Percentiles rank a stretch among this genome's conserved stretches.
These are phyloP conservation scores for Cyberlindnera americana DNA, from an alignment of 805 yeast species.

Conservation along the genomic window DNA sequence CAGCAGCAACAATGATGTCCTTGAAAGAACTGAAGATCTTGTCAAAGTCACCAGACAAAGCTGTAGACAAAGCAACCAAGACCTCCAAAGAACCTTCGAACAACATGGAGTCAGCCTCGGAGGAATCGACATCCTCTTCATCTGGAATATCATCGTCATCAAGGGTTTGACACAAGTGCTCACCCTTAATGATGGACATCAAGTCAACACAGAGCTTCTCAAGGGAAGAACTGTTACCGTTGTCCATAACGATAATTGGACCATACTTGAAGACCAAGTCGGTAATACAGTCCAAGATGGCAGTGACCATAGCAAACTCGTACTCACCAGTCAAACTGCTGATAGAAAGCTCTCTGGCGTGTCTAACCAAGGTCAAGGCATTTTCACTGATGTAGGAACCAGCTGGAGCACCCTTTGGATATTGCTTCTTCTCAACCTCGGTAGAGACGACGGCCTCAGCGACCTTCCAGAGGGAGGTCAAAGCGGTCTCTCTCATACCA, in stretches of 20 bases:
- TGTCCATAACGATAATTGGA: conserved; percentile 60
- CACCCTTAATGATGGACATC: conserved; percentile 70
- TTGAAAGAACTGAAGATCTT: conserved; percentile 71
- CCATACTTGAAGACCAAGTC: conserved; percentile 72
- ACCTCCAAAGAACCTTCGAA: conserved; percentile 86
- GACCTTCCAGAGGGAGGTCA: conserved; percentile 79
- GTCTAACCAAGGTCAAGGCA: conserved; percentile 55
- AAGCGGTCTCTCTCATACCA: conserved; percentile 86
- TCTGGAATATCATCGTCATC: conserved; percentile 60
- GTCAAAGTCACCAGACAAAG: conserved; percentile 76
- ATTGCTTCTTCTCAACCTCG: conserved; percentile 44
- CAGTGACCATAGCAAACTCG: conserved; percentile 76
- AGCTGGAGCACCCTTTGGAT: conserved; percentile 62
- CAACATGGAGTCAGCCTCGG: conserved; percentile 62
- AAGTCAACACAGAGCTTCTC: conserved; percentile 69
- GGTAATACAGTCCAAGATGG: conserved; percentile 69
- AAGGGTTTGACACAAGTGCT: conserved; percentile 78
- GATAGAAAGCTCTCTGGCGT: conserved; percentile 65
- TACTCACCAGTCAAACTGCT: conserved; percentile 70
- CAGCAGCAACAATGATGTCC: conserved; percentile 54
- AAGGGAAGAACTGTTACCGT: conserved; percentile 52
- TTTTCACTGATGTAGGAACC: conserved; percentile 56
- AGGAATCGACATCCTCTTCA: conserved; percentile 53
- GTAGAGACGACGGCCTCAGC: conserved; percentile 64
- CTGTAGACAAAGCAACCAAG: conserved; percentile 67